Evolutionary conservation across 1,284 basidiomycete species (phyloP), one percentile per base, ranked within the genome.

Genomic region (Ganoderma lingzhi): DNA sequence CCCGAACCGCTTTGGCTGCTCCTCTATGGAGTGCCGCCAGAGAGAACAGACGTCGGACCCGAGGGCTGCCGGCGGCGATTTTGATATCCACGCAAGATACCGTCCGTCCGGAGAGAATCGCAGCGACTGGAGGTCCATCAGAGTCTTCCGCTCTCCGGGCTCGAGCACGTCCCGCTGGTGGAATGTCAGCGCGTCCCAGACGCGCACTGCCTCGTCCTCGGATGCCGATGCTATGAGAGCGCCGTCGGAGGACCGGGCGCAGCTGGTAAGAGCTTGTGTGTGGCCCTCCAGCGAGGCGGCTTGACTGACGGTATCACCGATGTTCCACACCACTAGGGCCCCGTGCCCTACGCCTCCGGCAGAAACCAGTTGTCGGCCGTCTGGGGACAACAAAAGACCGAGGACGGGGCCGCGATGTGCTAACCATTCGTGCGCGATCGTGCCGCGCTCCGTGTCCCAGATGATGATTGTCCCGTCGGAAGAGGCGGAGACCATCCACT

Each of bases 141-240:
- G 19, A 12, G 14, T n/a, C n/a, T 48, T 6, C 19, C n/a, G 5
- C 28, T 15, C 30, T 30, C 28, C 4, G 15, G 28, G 28, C 53
- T 32, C 30, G 17, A 35, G 14, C 30, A 19, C n/a, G 2, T 32
- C 53, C 15, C 30, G 53, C 14, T 55, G 15, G 5, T 55, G 14
- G 30, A 55, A 35, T 8, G 53, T 55, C 53, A 55, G 14, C 2
- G 58, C 62, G 35, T 63, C 41, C 62, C 42, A 63, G 30, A 63
- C 42, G 12, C 62, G 23, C 35, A 63, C 19, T 12, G 62, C 41
- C 10, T 28, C 45, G 62, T 48, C 42, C 14, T 15, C 17, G 19
- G 62, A 63, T 2, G 39, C 60, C n/a, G 44, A 63, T 9, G 45
- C 62, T 10, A 63, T 42, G 17, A 37, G 62, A 8, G 28, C n/a